Evolutionary conservation across 2,329 filamentous ascomycete species (phyloP).

Genomic region (Ascochyta lentis): DNA sequence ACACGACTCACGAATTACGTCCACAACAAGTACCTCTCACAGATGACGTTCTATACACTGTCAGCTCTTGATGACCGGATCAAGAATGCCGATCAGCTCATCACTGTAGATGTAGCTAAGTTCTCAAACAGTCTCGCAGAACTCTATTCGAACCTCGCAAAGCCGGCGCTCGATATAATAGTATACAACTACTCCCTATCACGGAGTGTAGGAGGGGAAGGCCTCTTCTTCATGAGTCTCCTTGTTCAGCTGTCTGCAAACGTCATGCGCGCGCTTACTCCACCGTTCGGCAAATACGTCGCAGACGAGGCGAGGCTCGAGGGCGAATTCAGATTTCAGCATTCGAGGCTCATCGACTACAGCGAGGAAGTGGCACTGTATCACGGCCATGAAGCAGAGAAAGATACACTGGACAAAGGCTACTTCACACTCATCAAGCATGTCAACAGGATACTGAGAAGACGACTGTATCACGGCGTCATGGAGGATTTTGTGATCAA

Average conservation of each 20-base stretch:
- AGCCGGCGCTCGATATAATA: conserved; percentile 91
- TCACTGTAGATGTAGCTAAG: conserved; percentile 94
- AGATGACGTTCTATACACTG: conserved; percentile 97
- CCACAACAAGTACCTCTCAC: conserved; percentile 94
- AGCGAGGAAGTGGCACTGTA: conserved; percentile 95
- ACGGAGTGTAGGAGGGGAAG: conserved; percentile 93
- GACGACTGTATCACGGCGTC: conserved; percentile 95
- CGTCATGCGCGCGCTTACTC: conserved; percentile 91
- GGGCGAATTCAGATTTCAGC: conserved; percentile 95
- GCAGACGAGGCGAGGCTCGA: conserved; percentile 94
- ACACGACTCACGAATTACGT: conserved; percentile 93
- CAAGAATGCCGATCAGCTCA: conserved; percentile 97
- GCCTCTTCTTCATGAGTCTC: conserved; percentile 92
- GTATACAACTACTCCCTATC: conserved; percentile 97
- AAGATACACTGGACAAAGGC: conserved; percentile 94
- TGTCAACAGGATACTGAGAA: conserved; percentile 90
- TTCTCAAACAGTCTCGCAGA: conserved; percentile 96
- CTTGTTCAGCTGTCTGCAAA: conserved; percentile 92
- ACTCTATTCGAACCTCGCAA: conserved; percentile 94
- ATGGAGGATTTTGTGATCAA: conserved; percentile 99
- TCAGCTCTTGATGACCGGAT: conserved; percentile 95
- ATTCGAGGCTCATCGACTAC: conserved; percentile 93
- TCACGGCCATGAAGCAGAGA: conserved; percentile 89
- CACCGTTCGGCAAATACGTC: conserved; percentile 96
- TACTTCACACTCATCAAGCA: conserved; percentile 99